Base-by-base conservation (phyloP, 192 early-diverging fungal genomes). In the Oehlia diaphana region DNA sequence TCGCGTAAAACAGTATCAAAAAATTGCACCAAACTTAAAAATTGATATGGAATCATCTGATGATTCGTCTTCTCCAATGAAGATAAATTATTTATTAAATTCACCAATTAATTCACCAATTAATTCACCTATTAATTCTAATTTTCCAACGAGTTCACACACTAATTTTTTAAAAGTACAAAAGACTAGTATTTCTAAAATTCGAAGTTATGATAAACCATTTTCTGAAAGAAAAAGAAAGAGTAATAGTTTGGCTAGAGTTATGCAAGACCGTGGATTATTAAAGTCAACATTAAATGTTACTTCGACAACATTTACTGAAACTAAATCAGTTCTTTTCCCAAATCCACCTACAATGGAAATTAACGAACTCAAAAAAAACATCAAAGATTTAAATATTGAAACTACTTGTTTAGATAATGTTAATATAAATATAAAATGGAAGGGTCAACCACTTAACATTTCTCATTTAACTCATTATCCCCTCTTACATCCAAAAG, bases 401-500 rank as follows among this genome's bases (percentile, higher is more conserved):
- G 50, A 74, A 31, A 70, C 21, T 2, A n/a, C 35, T 9, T n/a
- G 0, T 19, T 70, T 70, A 37, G 68, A 70, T 70, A n/a, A 70
- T 39, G 21, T 10, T n/a, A 44, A 16, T 44, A 33, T 70, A 39
- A 70, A 70, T 44, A 21, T 70, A 9, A 70, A 70, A 70, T 70
- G 68, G 68, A 70, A 70, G n/a, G 37, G 68, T 9, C 33, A 70
- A 21, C 68, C 68, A 9, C 37, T 70, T 5, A 37, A 70, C 8
- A 70, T 70, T 44, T 9, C 19, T 5, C 68, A 70, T 70, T 70
- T 70, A 70, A 33, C 21, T 2, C 68, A 37, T 70, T 92, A 87
- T 65, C 79, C 83, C 28, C 76, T 82, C 16, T 85, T 94, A 7
- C 89, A 90, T 68, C 80, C 86, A 7, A 91, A 91, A 39, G 95